A percentile compares a stretch with the other conserved stretches of the same genome.
Evolutionary conservation across 371 early-diverging fungal species (phyloP).

Genomic region (Actinomortierella ambigua): DNA sequence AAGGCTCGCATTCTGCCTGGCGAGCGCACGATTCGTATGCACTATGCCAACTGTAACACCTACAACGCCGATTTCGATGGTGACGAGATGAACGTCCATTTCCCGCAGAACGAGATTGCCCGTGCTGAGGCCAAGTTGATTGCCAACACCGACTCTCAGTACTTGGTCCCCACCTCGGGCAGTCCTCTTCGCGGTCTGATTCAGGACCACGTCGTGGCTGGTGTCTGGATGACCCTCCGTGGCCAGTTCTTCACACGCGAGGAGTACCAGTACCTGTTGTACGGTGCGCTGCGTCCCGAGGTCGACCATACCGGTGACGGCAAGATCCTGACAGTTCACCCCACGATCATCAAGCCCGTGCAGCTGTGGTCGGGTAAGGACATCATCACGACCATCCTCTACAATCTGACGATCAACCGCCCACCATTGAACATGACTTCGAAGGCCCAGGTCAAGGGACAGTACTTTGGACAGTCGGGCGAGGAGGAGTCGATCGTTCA

Average conservation of each 20-base stretch:
- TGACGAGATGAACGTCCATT: constrained; percentile 99
- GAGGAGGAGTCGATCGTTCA: constrained; percentile 85
- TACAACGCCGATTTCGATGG: constrained; percentile 99
- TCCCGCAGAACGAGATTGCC: constrained; percentile 97
- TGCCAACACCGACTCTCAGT: constrained; percentile 96
- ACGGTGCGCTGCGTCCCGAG: constrained; percentile 83
- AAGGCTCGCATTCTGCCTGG: constrained; percentile 96
- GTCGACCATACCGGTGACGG: constrained; percentile 72
- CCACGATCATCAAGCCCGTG: constrained; percentile 87
- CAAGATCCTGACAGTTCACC: constrained; percentile 79
- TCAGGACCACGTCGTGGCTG: constrained; percentile 99
- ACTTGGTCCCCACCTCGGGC: constrained; percentile 98
- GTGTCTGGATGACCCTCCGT: constrained; percentile 92
- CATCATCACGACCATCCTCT: constrained; percentile 86
- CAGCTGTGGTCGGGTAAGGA: constrained; percentile 99
- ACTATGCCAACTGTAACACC: constrained; percentile 98
- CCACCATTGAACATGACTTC: constrained; percentile 86
- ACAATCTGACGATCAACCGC: constrained; percentile 83
- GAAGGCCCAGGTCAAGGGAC: constrained; percentile 87
- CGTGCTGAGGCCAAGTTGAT: constrained; percentile 96
- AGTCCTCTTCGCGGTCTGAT: constrained; percentile 99
- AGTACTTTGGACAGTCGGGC: constrained; percentile 83
- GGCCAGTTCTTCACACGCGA: constrained; percentile 91
- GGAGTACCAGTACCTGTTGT: constrained; percentile 95
- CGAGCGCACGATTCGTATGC: constrained; percentile 99